Conservation (phyloP, 495 filamentous ascomycete species). For the Daldinia bambusicola region DNA sequence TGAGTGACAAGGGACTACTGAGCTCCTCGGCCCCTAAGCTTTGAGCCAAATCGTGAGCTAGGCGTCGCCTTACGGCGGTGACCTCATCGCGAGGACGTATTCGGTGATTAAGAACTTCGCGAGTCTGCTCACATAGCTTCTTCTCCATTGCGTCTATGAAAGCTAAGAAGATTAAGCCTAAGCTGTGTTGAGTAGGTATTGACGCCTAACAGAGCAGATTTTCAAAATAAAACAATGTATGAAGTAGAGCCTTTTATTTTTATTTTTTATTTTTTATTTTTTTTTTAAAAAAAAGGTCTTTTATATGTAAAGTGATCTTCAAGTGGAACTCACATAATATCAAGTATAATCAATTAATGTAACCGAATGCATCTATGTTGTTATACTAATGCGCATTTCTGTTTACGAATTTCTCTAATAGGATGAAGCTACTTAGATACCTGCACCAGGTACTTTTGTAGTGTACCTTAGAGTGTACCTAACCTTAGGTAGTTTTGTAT, state of each 20-base stretch:
- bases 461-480: neutral
- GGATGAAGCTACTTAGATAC: constrained; percentile 1
- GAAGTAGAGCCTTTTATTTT: neutral
- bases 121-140: constrained; percentile 32
- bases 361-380: constrained; percentile 2
- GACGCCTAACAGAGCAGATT: neutral
- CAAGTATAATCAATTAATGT: constrained; percentile 8
- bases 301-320: neutral
- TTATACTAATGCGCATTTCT: constrained; percentile 3
- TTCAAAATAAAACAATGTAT: neutral
- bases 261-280: too few relatives aligned
- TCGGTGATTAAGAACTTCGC: constrained; percentile 42
- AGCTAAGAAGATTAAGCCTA: neutral
- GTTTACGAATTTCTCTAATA: constrained; percentile 21
- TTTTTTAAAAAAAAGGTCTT: too few relatives aligned
- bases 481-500: too few relatives aligned
- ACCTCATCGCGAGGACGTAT: constrained; percentile 53
- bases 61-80: constrained; percentile 44
- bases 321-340: neutral
- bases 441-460: neutral
- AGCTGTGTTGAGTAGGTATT: neutral
- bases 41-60: constrained; percentile 47
- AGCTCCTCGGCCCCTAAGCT: constrained; percentile 44
- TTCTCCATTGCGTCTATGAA: constrained; percentile 34
- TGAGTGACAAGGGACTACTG: constrained; percentile 51